Percentiles rank a stretch among this genome's conserved stretches.
Evolutionary conservation across 1,284 basidiomycete species (phyloP).

Genomic region (Vanrija pseudolonga): DNA sequence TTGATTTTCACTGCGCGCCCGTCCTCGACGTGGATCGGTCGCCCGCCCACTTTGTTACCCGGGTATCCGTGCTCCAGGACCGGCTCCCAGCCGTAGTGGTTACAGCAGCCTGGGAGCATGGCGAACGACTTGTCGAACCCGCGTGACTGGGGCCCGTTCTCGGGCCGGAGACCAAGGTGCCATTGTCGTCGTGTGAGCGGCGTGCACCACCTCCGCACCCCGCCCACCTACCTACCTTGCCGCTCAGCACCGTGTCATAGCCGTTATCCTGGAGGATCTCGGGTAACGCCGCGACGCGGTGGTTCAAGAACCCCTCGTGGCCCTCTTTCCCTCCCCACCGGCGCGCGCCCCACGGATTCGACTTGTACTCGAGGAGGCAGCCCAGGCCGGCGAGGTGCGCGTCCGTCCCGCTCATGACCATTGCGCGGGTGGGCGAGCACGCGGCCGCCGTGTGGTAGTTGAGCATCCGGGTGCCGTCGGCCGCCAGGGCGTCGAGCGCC

Average conservation of each 20-base stretch:
- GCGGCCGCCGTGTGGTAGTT: conserved; percentile 15
- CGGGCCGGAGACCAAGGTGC: conserved; percentile 34
- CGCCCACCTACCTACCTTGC: conserved; percentile 4
- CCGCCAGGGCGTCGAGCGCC: conserved; percentile 22
- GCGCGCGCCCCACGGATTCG: not conserved
- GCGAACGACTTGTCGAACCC: conserved; percentile 31
- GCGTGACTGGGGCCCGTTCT: conserved; percentile 24
- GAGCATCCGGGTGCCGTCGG: conserved; percentile 3
- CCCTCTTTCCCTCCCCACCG: conserved; percentile 5
- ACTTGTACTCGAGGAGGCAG: conserved; percentile 5
- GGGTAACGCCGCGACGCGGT: conserved; percentile 28
- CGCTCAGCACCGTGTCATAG: conserved; percentile 13
- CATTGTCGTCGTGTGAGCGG: conserved; percentile 24
- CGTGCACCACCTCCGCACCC: not conserved
- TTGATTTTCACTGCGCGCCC: not conserved
- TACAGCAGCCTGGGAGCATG: conserved; percentile 32
- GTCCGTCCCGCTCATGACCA: conserved; percentile 11
- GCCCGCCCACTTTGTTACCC: conserved; percentile 7
- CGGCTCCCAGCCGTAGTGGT: conserved; percentile 28
- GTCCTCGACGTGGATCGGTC: conserved; percentile 3
- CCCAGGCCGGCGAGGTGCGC: conserved; percentile 7
- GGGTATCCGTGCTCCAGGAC: conserved; percentile 6
- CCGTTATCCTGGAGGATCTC: conserved; percentile 26
- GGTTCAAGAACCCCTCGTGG: conserved; percentile 6
- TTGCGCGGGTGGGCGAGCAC: conserved; percentile 11